Percentiles rank a stretch among this genome's conserved stretches.
These are phyloP conservation scores for Cercospora sojina DNA, from an alignment of 2,329 filamentous ascomycete genomes.

Conservation along the genomic window DNA sequence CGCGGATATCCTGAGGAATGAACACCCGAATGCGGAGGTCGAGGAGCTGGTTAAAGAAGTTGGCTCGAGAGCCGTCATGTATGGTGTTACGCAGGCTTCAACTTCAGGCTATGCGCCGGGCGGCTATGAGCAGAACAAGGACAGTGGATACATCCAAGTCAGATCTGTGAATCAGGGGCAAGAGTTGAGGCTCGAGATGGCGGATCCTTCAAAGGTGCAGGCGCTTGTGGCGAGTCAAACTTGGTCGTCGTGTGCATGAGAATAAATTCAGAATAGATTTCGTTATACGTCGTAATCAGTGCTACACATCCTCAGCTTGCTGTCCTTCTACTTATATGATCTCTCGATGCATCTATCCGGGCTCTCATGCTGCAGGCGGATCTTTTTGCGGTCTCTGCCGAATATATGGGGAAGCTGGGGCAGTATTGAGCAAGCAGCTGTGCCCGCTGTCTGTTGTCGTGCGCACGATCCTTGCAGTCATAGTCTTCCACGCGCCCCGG, in stretches of 20 bases:
- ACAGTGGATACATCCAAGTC: background rate
- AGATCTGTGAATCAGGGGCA: background rate
- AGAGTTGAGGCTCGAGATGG: background rate
- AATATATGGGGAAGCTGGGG: background rate
- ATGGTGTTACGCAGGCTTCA: background rate
- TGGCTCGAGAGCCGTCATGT: background rate
- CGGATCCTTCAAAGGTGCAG: background rate
- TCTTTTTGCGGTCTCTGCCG: background rate
- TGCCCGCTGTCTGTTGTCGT: background rate
- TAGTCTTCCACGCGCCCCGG: background rate
- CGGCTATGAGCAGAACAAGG: background rate
- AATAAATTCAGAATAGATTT: background rate
- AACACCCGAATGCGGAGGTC: background rate
- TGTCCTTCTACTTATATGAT: background rate
- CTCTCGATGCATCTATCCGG: background rate
- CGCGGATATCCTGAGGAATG: background rate
- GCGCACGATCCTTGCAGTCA: background rate
- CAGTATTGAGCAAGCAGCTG: background rate
- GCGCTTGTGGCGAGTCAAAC: background rate
- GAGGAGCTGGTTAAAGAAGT: background rate
- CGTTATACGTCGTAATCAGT: background rate
- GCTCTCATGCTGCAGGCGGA: background rate
- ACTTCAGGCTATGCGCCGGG: background rate
- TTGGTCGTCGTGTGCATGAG: background rate
- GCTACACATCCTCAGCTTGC: background rate